Evolutionary conservation across 768 basidiomycete species (phyloP).

Genomic region (Leccinum subgranulosum): DNA sequence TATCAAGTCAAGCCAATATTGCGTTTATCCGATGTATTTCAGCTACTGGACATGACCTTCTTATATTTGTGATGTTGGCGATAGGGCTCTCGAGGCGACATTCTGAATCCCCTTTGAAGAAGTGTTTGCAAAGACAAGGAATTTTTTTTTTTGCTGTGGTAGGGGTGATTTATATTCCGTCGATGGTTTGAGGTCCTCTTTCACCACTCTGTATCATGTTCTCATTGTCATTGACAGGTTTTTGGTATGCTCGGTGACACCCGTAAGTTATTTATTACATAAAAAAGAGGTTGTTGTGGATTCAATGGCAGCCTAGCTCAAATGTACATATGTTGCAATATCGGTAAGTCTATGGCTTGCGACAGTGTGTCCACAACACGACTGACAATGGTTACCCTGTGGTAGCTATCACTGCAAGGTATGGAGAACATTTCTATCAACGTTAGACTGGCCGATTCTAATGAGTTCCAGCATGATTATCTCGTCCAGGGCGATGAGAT

Average conservation of each 20-base stretch:
- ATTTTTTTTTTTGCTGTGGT: slow-evolving; percentile 13
- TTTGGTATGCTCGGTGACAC: not conserved
- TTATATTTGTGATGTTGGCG: slow-evolving; percentile 15
- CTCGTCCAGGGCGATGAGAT: slow-evolving; percentile 15
- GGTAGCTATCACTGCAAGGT: slow-evolving; percentile 14
- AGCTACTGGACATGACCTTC: slow-evolving; percentile 21
- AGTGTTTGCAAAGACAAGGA: slow-evolving; percentile 15
- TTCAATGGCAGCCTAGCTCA: not conserved
- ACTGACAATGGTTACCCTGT: not conserved
- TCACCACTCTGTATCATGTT: not conserved
- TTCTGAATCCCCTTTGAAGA: slow-evolving; percentile 13
- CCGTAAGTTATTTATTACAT: not conserved
- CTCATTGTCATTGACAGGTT: not conserved
- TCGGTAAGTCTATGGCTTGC: slow-evolving; percentile 1
- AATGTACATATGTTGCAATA: not conserved
- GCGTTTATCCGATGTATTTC: not conserved
- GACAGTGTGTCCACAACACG: not conserved
- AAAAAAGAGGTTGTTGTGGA: not conserved
- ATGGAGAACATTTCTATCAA: not conserved
- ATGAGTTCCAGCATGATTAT: slow-evolving; percentile 2
- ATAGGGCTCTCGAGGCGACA: slow-evolving; percentile 12
- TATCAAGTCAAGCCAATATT: not conserved
- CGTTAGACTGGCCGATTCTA: not conserved
- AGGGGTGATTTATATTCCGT: slow-evolving; percentile 12
- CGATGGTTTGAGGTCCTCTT: not conserved